Percentiles rank a stretch among this genome's conserved stretches.
Evolutionary conservation across 345 rosid species (phyloP).

Genomic region (Populus tremula): DNA sequence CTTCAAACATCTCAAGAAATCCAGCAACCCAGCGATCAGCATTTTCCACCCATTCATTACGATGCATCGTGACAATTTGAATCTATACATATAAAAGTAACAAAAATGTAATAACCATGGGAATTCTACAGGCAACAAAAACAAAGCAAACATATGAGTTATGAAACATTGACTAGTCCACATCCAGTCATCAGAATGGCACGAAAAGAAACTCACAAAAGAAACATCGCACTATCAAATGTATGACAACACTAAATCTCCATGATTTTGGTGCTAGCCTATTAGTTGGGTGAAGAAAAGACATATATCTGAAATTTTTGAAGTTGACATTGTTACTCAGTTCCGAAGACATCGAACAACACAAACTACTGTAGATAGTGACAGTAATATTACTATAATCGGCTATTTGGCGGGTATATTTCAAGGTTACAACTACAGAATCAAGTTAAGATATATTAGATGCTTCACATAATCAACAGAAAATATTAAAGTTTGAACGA

Average conservation of each 20-base stretch:
- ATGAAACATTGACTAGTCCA: background rate
- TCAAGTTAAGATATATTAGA: background rate
- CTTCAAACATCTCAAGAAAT: constrained; percentile 96
- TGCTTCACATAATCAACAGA: background rate
- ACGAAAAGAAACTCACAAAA: background rate
- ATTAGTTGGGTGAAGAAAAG: background rate
- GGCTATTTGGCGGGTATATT: background rate
- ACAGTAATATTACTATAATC: background rate
- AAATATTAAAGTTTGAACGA: background rate
- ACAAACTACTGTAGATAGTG: background rate
- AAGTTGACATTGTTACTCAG: background rate
- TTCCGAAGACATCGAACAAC: background rate
- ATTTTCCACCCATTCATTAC: constrained; percentile 94
- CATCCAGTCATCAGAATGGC: background rate
- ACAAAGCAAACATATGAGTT: background rate
- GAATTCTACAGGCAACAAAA: too few species aligned
- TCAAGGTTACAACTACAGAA: background rate
- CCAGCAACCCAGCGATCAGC: constrained; percentile 99
- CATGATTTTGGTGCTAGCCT: background rate
- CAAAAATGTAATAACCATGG: background rate
- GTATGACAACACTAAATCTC: background rate
- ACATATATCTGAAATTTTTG: background rate
- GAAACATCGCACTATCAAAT: background rate
- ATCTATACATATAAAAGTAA: constrained; percentile 25
- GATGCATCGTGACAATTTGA: constrained; percentile 74